Evolutionary conservation across 208 protist genomes (phyloP), one percentile per base, ranked within the genome.

Genomic region (Wallacemonas sp.): DNA sequence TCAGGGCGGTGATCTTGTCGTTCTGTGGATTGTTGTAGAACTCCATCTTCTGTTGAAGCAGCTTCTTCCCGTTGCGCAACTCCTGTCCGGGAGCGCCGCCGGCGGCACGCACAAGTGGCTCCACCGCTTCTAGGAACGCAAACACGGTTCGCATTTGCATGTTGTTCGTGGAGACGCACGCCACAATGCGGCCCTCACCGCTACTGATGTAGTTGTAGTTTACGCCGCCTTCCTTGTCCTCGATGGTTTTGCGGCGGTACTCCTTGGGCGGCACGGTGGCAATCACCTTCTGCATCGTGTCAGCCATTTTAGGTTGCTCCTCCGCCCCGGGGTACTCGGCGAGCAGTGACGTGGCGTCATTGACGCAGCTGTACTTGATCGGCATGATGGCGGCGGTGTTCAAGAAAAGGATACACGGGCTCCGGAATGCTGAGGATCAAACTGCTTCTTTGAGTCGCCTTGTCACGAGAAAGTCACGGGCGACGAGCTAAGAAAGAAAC

Each of bases 1-100:
- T 94, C 21, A 97, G 68, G 6, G 81, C 81, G 1, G 86, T 90
- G 63, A 97, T 93, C 76, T 95, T 93, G 60, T 97, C 92, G 61
- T 94, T 95, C 71, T 94, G 85, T 3, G 89, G 87, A 63, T 95
- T 89, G 76, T 95, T 97, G 79, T 94, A 97, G 74, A 95, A 97
- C 62, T 96, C 91, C 86, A 94, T 93, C 78, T 96, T 96, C 67
- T 96, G 85, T 76, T 92, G 87, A 10, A 96, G 79, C 24, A 96
- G 80, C 68, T 96, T 96, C 73, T 90, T 94, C 33, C 84, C 87
- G 45, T 96, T 96, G 45, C 88, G 83, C 10, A 94, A 68, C 66
- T 94, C 87, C 15, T 73, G 42, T 2, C 83, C 86, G 24, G 81
- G 75, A 13, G 64, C 70, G 17, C 45, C 70, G 2, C 30, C 73